Percentiles rank a stretch among this genome's conserved stretches.
Evolutionary conservation across 1,139 yeast species (phyloP).

Genomic region (Suhomyces coccinellae): DNA sequence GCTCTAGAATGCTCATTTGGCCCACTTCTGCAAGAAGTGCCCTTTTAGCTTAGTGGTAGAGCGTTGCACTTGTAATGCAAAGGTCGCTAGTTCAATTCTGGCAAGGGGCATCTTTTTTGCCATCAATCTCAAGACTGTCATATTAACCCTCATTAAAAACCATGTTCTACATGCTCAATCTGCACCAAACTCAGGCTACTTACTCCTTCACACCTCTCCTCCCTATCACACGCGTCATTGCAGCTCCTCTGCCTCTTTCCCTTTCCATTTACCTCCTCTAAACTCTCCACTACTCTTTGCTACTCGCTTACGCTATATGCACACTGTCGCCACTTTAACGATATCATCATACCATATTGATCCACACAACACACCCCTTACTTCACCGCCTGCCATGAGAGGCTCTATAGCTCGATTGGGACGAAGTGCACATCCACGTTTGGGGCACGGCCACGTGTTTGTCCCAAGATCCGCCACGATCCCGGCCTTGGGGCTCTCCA

Average conservation of each 20-base stretch:
- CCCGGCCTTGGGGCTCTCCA: neutral
- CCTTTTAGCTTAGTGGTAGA: conserved; percentile 93
- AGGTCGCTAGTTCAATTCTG: conserved; percentile 95
- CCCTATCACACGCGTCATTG: too few relatives aligned
- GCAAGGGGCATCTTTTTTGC: conserved; percentile 62
- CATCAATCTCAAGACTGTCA: neutral
- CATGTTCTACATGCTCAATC: too few relatives aligned
- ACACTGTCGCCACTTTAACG: conserved; percentile 8
- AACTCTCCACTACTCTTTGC: neutral
- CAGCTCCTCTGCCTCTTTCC: too few relatives aligned
- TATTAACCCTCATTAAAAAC: neutral
- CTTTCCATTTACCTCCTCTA: neutral
- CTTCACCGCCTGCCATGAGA: conserved; percentile 4
- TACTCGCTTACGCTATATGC: neutral
- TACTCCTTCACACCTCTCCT: neutral
- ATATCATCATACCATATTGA: conserved; percentile 2
- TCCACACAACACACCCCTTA: neutral
- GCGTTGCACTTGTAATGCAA: conserved; percentile 96
- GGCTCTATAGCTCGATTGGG: conserved; percentile 2
- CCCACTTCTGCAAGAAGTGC: conserved; percentile 31
- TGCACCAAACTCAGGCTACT: too few relatives aligned
- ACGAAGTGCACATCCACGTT: conserved; percentile 2
- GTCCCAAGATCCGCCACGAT: neutral
- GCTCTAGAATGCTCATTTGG: neutral
- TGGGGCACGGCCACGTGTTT: neutral